Base-by-base conservation (phyloP, 768 basidiomycete species). In the Galerina marginata region DNA sequence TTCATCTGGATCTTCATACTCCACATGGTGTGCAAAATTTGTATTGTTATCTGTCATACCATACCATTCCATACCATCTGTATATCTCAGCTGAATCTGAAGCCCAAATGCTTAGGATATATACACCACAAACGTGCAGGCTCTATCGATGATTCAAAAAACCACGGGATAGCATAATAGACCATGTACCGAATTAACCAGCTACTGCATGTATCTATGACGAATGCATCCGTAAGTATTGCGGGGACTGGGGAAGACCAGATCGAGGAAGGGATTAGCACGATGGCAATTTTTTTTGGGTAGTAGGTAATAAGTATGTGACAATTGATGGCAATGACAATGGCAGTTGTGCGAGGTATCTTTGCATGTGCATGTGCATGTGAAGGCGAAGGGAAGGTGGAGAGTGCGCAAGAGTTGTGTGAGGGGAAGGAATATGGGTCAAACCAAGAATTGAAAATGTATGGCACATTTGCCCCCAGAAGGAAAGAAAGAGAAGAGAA, bases 151-250 rank as follows among this genome's bases (percentile, higher is more conserved):
- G 23, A 23, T 52, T 37, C 54, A 36, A 16, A 11, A 44, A 16
- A 42, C 40, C 9, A n/a, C 10, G 42, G 10, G 23, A 44, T 46
- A 36, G 33, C 33, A 42, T 11, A 45, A 15, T 16, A 25, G 23
- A 29, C 26, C 44, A 55, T 54, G 25, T 42, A 29, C 45, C 54
- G 20, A 42, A 56, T 46, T 56, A 39, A 45, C 42, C 25, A 47
- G 26, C 29, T 38, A 56, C 14, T 33, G 54, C 29, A 47, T 33
- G 5, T 33, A 5, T 20, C 16, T 29, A 26, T 11, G 44, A 46
- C 7, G 12, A 25, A 33, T 39, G 20, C 50, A 43, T 58, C 39
- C 40, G 37, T 58, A 58, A 50, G 39, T 44, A 51, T 16, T 33
- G 50, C 26, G 12, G 50, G n/a, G 2, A n/a, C 11, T 38, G 26